These are phyloP conservation scores for Clavispora santaluciae DNA, from an alignment of 805 yeast species.

Conservation along the genomic window DNA sequence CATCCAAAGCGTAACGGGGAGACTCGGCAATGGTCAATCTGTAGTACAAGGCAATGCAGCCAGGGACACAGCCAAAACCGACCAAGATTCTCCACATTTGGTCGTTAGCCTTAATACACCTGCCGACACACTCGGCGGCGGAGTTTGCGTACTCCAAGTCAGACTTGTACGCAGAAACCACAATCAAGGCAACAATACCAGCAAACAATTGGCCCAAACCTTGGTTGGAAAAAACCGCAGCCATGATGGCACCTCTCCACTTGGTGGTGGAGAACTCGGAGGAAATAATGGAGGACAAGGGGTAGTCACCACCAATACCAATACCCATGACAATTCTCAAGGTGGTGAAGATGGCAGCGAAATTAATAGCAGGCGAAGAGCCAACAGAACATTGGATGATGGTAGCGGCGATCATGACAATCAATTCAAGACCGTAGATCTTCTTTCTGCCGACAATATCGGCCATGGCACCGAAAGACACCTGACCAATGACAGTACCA, in stretches of 20 bases:
- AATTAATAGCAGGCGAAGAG: constrained; percentile 62
- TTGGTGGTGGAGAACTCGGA: constrained; percentile 91
- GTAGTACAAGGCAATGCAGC: constrained; percentile 76
- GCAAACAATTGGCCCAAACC: constrained; percentile 93
- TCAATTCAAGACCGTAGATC: constrained; percentile 82
- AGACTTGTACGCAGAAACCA: constrained; percentile 72
- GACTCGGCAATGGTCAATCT: constrained; percentile 94
- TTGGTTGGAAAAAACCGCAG: constrained; percentile 93
- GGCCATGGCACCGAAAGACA: constrained; percentile 77
- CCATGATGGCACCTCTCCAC: constrained; percentile 98
- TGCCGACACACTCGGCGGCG: constrained; percentile 57
- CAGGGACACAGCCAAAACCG: constrained; percentile 91
- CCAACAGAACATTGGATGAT: constrained; percentile 74
- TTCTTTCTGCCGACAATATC: constrained; percentile 82
- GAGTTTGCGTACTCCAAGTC: constrained; percentile 49
- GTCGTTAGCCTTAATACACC: constrained; percentile 75
- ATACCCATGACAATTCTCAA: constrained; percentile 89
- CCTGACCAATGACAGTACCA: constrained; percentile 90
- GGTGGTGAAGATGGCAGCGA: constrained; percentile 68
- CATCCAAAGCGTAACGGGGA: constrained; percentile 85
- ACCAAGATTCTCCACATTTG: constrained; percentile 91
- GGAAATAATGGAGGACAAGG: constrained; percentile 87
- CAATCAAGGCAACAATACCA: constrained; percentile 75
- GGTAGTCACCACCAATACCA: constrained; percentile 97
- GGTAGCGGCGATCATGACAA: constrained; percentile 77